Base-by-base conservation (phyloP, 2,329 filamentous ascomycete species). In the Sporothrix phasma region DNA sequence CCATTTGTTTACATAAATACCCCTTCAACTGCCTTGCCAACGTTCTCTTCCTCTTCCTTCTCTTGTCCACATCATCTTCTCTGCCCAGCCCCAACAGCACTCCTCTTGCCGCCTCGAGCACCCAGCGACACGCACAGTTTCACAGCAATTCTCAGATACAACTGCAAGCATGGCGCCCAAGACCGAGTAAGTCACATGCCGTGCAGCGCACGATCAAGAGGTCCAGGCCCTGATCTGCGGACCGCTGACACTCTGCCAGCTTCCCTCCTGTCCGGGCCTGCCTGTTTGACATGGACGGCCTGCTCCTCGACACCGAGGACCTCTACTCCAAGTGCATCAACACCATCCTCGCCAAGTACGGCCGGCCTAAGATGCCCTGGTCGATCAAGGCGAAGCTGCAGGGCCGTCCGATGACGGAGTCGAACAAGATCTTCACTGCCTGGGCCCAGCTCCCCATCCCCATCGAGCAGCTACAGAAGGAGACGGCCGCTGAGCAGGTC, bases 221-320 rank as follows among this genome's bases (percentile, higher is more conserved):
- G n/a, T n/a, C n/a, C n/a, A n/a, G n/a, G 15, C 5, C 5, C 4
- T 29, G 15, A 11, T 19, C 6, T 2, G 1, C n/a, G 7, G 10
- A 10, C 24, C 29, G 6, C 47, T 62, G 8, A 61, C 47, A 29
- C 5, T 19, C 58, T 37, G 29, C 37, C 71, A 64, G 88, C 73
- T 87, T 92, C 75, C 88, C 90, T 22, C 86, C 88, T 54, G 82
- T 97, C 65, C 84, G 92, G 70, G 94, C 93, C 69, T 97, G 92
- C 76, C 87, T 99, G 68, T 97, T 99, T 75, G 94, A 99, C 80
- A 97, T 97, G 92, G 94, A 99, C 76, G 94, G 94, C 66, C 87
- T 99, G 41, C 84, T 99, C 22, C 89, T 99, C 73, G 87, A 97
- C 76, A 92, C 90, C 39, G 94, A 97, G 79, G 94, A 97, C 71